A percentile compares a stretch with the other conserved stretches of the same genome.
Evolutionary conservation across 345 rosid genomes (phyloP).

Genomic region (Melastoma malabathricum): DNA sequence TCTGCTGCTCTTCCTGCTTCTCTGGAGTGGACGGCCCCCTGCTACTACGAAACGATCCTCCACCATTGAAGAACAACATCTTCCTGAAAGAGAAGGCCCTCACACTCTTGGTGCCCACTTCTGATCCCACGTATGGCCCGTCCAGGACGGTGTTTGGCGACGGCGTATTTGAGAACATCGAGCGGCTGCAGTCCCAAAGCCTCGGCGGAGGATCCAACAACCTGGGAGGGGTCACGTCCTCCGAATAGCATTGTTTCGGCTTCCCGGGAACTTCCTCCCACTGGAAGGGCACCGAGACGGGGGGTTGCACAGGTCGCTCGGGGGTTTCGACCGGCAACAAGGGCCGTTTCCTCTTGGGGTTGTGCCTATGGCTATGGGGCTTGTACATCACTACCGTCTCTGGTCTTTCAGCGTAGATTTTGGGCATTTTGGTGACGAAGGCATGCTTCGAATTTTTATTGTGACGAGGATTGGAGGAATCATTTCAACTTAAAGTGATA

Average conservation of each 20-base stretch:
- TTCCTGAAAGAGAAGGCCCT: constrained; percentile 9
- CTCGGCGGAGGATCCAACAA: constrained; percentile 4
- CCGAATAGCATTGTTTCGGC: constrained; percentile 1
- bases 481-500: no score
- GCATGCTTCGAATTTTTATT: background rate
- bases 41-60: constrained; percentile 7
- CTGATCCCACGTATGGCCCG: constrained; percentile 4
- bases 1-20: background rate
- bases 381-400: background rate
- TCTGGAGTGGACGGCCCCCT: background rate
- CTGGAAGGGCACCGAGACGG: constrained; percentile 6
- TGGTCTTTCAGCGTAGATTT: background rate
- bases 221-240: background rate
- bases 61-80: constrained; percentile 1
- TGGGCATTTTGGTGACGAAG: background rate
- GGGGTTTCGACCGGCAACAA: background rate
- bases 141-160: constrained; percentile 5
- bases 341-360: background rate
- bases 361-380: no score
- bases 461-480: background rate
- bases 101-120: background rate
- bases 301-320: constrained; percentile 2
- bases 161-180: constrained; percentile 2
- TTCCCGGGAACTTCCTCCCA: constrained; percentile 9
- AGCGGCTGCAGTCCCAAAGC: constrained; percentile 2